These are phyloP conservation scores for Dryas octopetala DNA, from an alignment of 306 rosid species.

Conservation along the genomic window DNA sequence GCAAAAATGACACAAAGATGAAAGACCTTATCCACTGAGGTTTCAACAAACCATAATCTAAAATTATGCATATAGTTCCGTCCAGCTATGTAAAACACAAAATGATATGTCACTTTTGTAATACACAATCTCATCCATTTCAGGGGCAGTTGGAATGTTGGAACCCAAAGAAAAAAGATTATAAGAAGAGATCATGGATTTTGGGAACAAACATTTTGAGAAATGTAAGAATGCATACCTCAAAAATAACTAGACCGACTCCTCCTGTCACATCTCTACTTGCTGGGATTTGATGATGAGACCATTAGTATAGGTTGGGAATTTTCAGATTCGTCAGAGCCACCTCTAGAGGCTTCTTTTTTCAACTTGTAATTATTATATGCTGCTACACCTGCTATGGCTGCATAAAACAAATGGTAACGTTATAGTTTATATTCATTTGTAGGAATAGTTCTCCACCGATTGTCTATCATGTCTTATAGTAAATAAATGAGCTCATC, in stretches of 20 bases:
- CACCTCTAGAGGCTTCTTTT: conserved; percentile 60
- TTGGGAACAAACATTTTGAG: conserved; percentile 7
- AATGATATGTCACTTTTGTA: background rate
- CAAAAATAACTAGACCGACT: conserved; percentile 28
- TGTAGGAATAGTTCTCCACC: background rate
- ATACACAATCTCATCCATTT: conserved; percentile 4
- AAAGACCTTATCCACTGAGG: conserved; percentile 22
- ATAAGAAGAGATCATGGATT: background rate
- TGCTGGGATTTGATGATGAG: conserved; percentile 42
- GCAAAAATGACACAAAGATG: conserved; percentile 26
- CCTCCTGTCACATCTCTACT: conserved; percentile 46
- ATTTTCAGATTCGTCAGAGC: conserved; percentile 37
- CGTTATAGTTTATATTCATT: background rate
- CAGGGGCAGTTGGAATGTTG: conserved; percentile 23
- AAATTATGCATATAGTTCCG: background rate
- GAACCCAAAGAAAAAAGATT: conserved; percentile 11
- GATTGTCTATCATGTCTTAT: background rate
- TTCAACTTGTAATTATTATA: conserved; percentile 84
- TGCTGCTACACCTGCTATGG: conserved; percentile 96
- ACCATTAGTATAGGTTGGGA: conserved; percentile 42
- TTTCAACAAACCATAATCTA: conserved; percentile 22
- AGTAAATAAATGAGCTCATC: background rate
- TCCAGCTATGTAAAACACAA: background rate
- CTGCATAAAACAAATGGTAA: conserved; percentile 39
- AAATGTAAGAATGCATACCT: conserved; percentile 41